Evolutionary conservation across 2,329 filamentous ascomycete species (phyloP), one percentile per base, ranked within the genome.

Genomic region (Claviceps sp.): DNA sequence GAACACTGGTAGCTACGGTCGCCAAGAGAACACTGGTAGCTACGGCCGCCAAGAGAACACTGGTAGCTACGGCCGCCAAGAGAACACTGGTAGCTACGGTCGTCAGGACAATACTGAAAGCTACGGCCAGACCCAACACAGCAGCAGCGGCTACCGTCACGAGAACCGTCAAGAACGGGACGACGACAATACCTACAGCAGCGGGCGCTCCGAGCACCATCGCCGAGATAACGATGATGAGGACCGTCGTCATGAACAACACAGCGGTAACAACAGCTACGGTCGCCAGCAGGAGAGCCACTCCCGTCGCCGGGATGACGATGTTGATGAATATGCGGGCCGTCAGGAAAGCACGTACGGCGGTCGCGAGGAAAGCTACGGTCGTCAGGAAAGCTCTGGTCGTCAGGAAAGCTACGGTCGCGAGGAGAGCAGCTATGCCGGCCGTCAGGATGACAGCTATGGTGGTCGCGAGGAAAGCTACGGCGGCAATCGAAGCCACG

Each of bases 271-370:
- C 40, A 42, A 26, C 42, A 11, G 22, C 43, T 50, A 56, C 14
- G 56, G 57, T 13, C 57, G 60, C 50, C 52, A 19, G 38, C 56
- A 62, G 52, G 53, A 60, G 40, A 56, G 48, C 45, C 56, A 62
- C 52, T 56, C 57, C 46, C 50, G 56, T 14, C 54, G 57, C 16
- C 43, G 48, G 19, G 24, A 50, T 13, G 56, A 59, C 48, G 54
- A 61, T 52, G 61, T 64, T 46, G 59, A 62, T 42, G 50, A 59
- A n/a, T 41, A 10, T 10, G 30, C 30, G 30, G 80, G 78, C 34
- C 78, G 72, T 51, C 74, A 74, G 10, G 73, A 73, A 19, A 68
- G 75, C 57, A 74, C 75, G 47, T 82, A 82, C 58, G 80, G 76
- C 7, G 60, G 71, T 61, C 73, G 24, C 10, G 11, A 60, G 52